These are phyloP conservation scores for Aspergillus sp. DNA, from an alignment of 2,329 filamentous ascomycete species.

Conservation along the genomic window DNA sequence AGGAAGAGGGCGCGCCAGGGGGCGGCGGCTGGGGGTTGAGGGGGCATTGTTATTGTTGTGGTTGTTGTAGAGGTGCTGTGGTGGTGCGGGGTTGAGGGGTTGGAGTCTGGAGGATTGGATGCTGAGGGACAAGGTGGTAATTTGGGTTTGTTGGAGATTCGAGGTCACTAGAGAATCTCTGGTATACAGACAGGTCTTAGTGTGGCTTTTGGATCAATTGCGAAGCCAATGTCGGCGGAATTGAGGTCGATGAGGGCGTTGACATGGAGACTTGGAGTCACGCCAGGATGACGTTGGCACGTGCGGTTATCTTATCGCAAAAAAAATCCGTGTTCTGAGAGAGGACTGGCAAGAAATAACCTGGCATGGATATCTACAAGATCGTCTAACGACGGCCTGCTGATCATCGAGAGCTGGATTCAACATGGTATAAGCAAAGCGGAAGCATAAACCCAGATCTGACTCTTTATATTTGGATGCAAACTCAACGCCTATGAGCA, in stretches of 20 bases:
- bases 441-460: not conserved
- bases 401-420: no score
- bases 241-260: not conserved
- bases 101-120: not conserved
- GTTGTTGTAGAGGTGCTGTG: not conserved
- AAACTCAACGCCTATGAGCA: conserved; percentile 5
- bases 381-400: no score
- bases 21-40: conserved; percentile 7
- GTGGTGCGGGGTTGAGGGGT: not conserved
- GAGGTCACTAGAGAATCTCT: no score
- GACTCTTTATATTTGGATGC: not conserved
- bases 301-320: not conserved
- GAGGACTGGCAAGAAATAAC: not conserved
- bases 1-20: conserved; percentile 36
- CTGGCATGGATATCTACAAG: not conserved
- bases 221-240: not conserved
- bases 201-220: not conserved
- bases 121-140: not conserved
- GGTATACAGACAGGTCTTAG: not conserved
- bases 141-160: not conserved
- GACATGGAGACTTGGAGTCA: not conserved
- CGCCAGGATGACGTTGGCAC: not conserved
- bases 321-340: not conserved
- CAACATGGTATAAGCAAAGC: not conserved
- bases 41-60: conserved; percentile 14